Conservation (phyloP, 805 yeast species). For the Starmerella bacillaris region DNA sequence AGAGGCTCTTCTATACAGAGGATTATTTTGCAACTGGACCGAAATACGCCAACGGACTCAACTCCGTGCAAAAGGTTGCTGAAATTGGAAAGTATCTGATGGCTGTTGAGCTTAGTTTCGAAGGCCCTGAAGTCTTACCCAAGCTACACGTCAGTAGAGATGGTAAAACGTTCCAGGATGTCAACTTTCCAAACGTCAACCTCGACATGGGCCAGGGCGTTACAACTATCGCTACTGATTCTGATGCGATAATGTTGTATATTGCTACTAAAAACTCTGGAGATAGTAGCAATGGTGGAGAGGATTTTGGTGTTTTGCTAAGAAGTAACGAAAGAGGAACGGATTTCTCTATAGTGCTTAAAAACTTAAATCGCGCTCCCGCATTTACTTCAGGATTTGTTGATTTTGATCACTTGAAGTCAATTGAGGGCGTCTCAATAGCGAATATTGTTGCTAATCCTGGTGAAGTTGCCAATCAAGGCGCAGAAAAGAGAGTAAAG, state of each 20-base stretch:
- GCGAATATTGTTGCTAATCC: slow-evolving; percentile 51
- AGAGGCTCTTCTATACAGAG: not conserved
- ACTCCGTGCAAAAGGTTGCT: not conserved
- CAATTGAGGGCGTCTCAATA: slow-evolving; percentile 68
- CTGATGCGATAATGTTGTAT: slow-evolving; percentile 63
- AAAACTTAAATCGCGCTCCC: slow-evolving; percentile 53
- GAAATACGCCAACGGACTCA: not conserved
- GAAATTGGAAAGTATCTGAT: not conserved
- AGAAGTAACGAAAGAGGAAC: slow-evolving; percentile 90
- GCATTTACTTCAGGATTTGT: slow-evolving; percentile 41
- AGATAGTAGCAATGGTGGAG: slow-evolving; percentile 24
- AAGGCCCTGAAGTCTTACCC: slow-evolving; percentile 28
- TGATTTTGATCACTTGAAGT: slow-evolving; percentile 71
- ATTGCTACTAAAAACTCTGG: slow-evolving; percentile 22
- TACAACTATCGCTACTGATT: slow-evolving; percentile 57
- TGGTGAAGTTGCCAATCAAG: slow-evolving; percentile 26
- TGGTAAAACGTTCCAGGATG: slow-evolving; percentile 60
- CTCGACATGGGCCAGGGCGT: slow-evolving; percentile 51
- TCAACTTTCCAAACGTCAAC: slow-evolving; percentile 42
- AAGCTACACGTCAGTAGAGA: slow-evolving; percentile 61
- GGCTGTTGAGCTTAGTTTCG: not conserved
- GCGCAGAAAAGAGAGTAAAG: slow-evolving; percentile 39
- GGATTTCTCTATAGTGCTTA: slow-evolving; percentile 49
- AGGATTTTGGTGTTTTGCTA: slow-evolving; percentile 50
- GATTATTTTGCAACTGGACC: not conserved